Conservation (phyloP, 2,329 filamentous ascomycete species). For the Fusarium acutatum region DNA sequence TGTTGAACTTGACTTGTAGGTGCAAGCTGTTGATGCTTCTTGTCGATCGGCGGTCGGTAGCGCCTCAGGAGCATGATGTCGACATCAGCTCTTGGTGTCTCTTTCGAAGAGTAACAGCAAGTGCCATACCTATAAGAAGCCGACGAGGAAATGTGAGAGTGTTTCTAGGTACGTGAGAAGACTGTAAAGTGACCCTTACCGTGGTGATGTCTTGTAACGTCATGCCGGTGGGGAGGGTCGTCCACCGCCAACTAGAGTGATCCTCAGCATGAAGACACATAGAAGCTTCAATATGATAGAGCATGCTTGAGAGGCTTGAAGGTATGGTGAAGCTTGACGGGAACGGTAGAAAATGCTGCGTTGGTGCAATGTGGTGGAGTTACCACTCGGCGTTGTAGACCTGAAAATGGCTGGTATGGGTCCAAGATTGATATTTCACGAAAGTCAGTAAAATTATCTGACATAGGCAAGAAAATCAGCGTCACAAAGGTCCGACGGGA, state of each 20-base stretch:
- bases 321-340: background rate
- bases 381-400: background rate
- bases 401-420: background rate
- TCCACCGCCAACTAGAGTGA: background rate
- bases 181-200: background rate
- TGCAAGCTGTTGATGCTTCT: background rate
- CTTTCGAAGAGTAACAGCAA: background rate
- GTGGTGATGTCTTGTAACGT: background rate
- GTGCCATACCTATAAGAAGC: too few species aligned
- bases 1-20: too few species aligned
- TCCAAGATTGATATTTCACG: background rate
- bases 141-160: fast-evolving
- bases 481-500: background rate
- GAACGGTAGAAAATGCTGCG: background rate
- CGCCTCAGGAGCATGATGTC: background rate
- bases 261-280: background rate
- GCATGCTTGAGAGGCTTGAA: fast-evolving
- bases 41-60: background rate
- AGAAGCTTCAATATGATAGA: background rate
- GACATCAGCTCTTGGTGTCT: background rate
- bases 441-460: background rate
- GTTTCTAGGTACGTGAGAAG: background rate
- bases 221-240: background rate
- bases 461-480: background rate
- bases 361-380: background rate